Base-by-base conservation (phyloP, 176 grass and related monocot species). In the Alopecurus myosuroides region DNA sequence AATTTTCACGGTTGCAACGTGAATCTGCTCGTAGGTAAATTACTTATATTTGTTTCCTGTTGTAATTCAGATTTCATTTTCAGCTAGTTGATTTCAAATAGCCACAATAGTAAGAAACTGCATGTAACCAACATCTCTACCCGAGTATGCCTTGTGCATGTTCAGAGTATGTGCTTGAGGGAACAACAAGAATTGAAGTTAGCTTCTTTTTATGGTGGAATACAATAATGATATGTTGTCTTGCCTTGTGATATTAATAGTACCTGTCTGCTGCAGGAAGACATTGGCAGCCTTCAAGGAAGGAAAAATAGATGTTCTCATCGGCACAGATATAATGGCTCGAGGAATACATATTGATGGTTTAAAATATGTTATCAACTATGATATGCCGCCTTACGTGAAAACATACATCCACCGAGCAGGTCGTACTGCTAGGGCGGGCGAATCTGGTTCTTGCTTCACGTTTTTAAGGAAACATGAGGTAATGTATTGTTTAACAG, bases 341-440 rank as follows among this genome's bases (percentile, higher is more conserved):
- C 87, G 95, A 75, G 95, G 95, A 88, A 98, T 98, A 90, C 93
- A 95, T 83, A 92, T 95, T n/a, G 91, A 95, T 86, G 92, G 88
- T 52, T 88, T 95, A 81, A 98, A 68, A 93, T 93, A 95, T 85
- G 93, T 95, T 35, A 93, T 98, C 74, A 93, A 93, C 88, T 95
- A 95, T 87, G 91, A 98, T 77, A 93, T 98, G 89, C 91, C 95
- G 9, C 66, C 91, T 11, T 98, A 91, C 88, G 87, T 93, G 19
- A 95, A 95, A 86, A 92, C 95, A 49, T 98, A 91, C 37, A 86
- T 95, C 65, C 95, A 98, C 78, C 90, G 92, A 85, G 95, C 95
- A 42, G 95, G 95, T 31, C 91, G 95, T 22, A 98, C 95, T 76
- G 95, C 95, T 45, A 87, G 91, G 61, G 95, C 92, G 13, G 91